These are phyloP conservation scores for Fonsecaea multimorphosa DNA, from an alignment of 2,329 filamentous ascomycete genomes.

Conservation along the genomic window DNA sequence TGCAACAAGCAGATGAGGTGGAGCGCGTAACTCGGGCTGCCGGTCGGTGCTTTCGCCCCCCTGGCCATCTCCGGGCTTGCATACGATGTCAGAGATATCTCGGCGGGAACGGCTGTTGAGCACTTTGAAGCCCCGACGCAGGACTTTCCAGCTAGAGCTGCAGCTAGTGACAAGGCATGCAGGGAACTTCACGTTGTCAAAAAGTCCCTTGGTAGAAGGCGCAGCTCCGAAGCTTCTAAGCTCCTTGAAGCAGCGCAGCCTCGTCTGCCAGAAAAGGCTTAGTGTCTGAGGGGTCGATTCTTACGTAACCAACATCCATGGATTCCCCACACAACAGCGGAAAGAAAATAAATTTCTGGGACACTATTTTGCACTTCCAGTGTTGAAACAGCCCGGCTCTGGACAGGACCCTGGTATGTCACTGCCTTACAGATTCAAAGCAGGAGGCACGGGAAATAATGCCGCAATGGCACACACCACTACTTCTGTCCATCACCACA, in stretches of 20 bases:
- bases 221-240: background rate
- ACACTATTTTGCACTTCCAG: background rate
- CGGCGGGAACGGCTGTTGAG: too few relatives aligned
- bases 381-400: background rate
- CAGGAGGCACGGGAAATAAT: constrained; percentile 64
- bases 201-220: background rate
- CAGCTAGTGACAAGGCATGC: background rate
- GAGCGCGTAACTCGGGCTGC: too few relatives aligned
- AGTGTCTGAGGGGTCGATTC: background rate
- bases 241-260: background rate
- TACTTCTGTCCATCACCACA: constrained; percentile 76
- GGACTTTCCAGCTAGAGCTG: too few relatives aligned
- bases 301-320: background rate
- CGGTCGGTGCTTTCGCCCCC: too few relatives aligned
- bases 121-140: too few relatives aligned
- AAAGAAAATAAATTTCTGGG: constrained; percentile 10
- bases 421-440: constrained; percentile 87
- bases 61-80: too few relatives aligned
- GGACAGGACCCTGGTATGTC: constrained; percentile 48
- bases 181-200: background rate
- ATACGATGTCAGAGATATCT: too few relatives aligned
- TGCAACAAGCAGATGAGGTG: too few relatives aligned
- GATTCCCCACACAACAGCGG: constrained; percentile 4
- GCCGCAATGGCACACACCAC: constrained; percentile 76
- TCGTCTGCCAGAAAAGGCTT: background rate